Base-by-base conservation (phyloP, 495 filamentous ascomycete genomes). In the Xanthoparmelia taractica region DNA sequence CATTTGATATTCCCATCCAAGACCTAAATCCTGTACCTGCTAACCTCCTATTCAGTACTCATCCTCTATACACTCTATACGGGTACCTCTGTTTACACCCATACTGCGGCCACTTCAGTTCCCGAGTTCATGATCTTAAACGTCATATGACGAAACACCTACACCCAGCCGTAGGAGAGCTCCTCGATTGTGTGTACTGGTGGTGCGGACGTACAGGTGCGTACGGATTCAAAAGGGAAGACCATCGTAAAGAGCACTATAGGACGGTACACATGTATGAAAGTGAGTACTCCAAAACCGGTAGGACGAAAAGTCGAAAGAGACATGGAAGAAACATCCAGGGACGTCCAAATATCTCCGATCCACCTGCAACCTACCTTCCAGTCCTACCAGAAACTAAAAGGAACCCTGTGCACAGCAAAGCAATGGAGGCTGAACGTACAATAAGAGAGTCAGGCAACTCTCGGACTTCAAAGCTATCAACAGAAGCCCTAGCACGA, bases 191-290 rank as follows among this genome's bases (percentile, higher is more conserved):
- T 65, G 90, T 91, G 0, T 82, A 89, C 63, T 67, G 74, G 17
- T 83, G 85, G 71, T 96, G 92, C 78, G 90, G 91, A 69, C 86
- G 91, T 13, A 87, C 87, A 70, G 81, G 80, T 1, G 84, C 82
- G 68, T 83, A 87, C 66, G 90, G 90, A 2, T 97, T 96, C 72
- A 87, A 89, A 20, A 84, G 92, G 1, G 84, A 87, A 60, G 92
- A 96, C 73, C 95, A 97, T 67, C 80, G 95, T 4, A 86, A 89
- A 65, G 92, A 97, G 74, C 92, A 97, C 71, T 73, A 92, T 23
- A 84, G 91, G 31, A 85, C 89, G 5, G 90, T 91, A 17, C 92
- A 95, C 74, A 76, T 80, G 47, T 17, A 79, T 41, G 74, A 77
- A 11, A 50, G 12, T 50, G 25, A 50, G 23, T 48, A 48, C 23